phyloP scores from a whole-genome alignment of 495 filamentous ascomycete species.

The Aspergillus coremiiformis region DNA sequence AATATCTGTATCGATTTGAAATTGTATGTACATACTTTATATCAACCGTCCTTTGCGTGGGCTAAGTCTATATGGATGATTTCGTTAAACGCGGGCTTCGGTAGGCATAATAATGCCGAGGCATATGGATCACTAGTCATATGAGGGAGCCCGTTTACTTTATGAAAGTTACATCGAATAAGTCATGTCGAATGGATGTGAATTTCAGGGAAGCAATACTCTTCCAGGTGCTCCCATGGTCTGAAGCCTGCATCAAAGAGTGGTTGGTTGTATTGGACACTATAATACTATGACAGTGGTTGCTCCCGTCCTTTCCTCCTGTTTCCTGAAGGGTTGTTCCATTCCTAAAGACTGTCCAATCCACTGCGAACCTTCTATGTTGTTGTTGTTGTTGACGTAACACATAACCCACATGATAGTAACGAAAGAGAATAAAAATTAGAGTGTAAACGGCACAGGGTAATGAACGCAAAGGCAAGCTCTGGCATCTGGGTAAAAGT shows the following conservation, averaged over 20 bases:
- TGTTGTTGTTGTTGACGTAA: constrained; percentile 20
- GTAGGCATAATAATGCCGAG: too few relatives aligned
- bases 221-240: too few relatives aligned
- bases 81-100: too few relatives aligned
- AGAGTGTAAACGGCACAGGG: constrained; percentile 20
- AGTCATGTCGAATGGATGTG: too few relatives aligned
- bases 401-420: constrained; percentile 23
- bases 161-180: too few relatives aligned
- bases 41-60: too few relatives aligned
- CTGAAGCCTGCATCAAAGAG: not conserved
- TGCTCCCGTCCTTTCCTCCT: not conserved
- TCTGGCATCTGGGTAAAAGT: constrained; percentile 15
- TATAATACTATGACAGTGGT: not conserved
- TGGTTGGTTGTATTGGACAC: not conserved
- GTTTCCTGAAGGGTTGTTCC: not conserved
- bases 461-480: constrained; percentile 21
- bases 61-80: too few relatives aligned
- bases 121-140: too few relatives aligned
- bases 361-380: constrained; percentile 21
- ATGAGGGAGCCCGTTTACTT: too few relatives aligned
- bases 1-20: too few relatives aligned
- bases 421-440: constrained; percentile 10
- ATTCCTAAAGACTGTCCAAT: constrained; percentile 16
- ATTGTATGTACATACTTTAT: too few relatives aligned
- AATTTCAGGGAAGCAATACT: too few relatives aligned